Percentiles rank a stretch among this genome's conserved stretches.
Evolutionary conservation across 2,329 filamentous ascomycete species (phyloP).

Genomic region (Trichoderma breve): DNA sequence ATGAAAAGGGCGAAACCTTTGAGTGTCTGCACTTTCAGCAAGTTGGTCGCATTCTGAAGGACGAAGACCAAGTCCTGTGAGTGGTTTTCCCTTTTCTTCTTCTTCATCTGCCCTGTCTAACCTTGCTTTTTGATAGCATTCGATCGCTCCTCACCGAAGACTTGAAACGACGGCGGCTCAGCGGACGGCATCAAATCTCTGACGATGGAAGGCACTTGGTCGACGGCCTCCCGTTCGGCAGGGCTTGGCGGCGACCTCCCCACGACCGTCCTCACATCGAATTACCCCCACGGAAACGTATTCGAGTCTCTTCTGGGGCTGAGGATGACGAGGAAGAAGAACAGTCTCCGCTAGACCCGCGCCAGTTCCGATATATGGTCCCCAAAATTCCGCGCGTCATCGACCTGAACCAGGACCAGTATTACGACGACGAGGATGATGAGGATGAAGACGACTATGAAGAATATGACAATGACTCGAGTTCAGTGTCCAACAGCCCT

Average conservation of each 20-base stretch:
- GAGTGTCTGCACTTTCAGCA: constrained; percentile 86
- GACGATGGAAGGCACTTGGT: constrained; percentile 74
- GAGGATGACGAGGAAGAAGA: constrained; percentile 38
- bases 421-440: constrained; percentile 27
- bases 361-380: not conserved
- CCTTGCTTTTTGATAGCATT: constrained; percentile 55
- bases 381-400: constrained; percentile 6
- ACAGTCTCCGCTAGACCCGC: not conserved
- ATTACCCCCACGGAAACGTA: constrained; percentile 73
- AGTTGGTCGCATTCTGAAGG: constrained; percentile 67
- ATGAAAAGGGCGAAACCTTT: constrained; percentile 58
- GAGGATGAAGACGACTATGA: not conserved
- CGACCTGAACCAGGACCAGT: constrained; percentile 26
- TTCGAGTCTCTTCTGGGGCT: constrained; percentile 47
- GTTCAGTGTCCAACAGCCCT: not conserved
- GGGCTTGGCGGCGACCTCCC: constrained; percentile 61
- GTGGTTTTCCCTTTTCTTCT: constrained; percentile 32
- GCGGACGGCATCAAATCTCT: constrained; percentile 79
- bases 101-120: not conserved
- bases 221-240: constrained; percentile 82
- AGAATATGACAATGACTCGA: not conserved
- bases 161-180: constrained; percentile 66
- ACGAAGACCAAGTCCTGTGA: constrained; percentile 81
- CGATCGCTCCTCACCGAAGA: constrained; percentile 75
- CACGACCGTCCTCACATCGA: constrained; percentile 63